A percentile compares a stretch with the other conserved stretches of the same genome.
Conservation (phyloP, 257 asterid genomes). For the Knoxia roxburghii region DNA sequence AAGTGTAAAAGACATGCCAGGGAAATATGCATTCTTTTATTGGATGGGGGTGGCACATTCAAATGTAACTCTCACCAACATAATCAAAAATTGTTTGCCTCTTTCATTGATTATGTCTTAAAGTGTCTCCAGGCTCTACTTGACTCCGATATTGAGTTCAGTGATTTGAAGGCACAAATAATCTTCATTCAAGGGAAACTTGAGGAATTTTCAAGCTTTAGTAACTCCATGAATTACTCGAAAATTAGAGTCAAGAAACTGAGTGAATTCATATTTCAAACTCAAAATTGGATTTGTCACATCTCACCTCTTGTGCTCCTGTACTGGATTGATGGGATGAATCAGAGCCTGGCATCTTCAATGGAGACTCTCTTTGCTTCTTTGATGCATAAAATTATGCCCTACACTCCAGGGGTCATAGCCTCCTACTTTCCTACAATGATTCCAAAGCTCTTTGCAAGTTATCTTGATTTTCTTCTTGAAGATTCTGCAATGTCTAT, state of each 20-base stretch:
- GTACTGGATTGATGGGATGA: not conserved
- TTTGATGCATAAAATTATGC: no score
- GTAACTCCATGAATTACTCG: not conserved
- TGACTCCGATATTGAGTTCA: not conserved
- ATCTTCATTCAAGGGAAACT: not conserved
- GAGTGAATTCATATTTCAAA: not conserved
- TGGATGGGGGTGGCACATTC: no score
- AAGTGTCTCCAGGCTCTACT: not conserved
- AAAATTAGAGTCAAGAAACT: not conserved
- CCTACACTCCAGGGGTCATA: not conserved
- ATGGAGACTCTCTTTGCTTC: not conserved
- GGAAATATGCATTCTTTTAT: not conserved
- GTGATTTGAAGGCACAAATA: not conserved
- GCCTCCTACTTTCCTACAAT: not conserved
- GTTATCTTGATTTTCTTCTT: slow-evolving; percentile 1
- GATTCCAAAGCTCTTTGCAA: not conserved
- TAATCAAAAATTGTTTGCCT: not conserved
- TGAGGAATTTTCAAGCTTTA: not conserved
- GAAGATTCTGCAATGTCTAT: not conserved
- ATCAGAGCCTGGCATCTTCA: not conserved
- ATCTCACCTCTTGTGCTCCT: not conserved
- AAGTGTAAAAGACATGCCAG: not conserved
- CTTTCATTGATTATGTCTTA: not conserved
- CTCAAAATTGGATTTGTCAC: not conserved
- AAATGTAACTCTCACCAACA: not conserved